Percentiles rank a stretch among this genome's conserved stretches.
These are phyloP conservation scores for Solanum verrucosum DNA, from an alignment of 257 asterid species.

Conservation along the genomic window DNA sequence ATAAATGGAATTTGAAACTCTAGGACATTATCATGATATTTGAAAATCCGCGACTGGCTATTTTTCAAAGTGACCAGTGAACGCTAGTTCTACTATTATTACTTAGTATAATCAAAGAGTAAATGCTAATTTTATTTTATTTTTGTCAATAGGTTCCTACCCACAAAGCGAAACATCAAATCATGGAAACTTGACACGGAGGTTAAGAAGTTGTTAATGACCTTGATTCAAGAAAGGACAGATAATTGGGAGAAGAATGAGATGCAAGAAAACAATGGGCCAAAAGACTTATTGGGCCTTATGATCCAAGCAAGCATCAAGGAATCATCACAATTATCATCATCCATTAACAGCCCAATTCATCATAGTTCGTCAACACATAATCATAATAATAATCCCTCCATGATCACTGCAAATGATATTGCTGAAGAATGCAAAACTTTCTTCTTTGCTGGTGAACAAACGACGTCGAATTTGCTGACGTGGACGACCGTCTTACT, in stretches of 20 bases:
- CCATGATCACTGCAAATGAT: slow-evolving; percentile 27
- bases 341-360: neutral
- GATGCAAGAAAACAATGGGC: slow-evolving; percentile 16
- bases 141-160: slow-evolving; percentile 15
- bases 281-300: slow-evolving; percentile 33
- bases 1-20: neutral
- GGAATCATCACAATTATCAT: neutral
- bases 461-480: slow-evolving; percentile 42
- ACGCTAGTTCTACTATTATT: neutral
- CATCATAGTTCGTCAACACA: neutral
- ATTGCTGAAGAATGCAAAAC: slow-evolving; percentile 46
- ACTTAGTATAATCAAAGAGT: neutral
- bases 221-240: slow-evolving; percentile 27
- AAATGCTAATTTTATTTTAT: neutral
- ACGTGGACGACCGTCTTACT: slow-evolving; percentile 45
- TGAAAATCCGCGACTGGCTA: neutral
- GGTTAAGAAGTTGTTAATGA: slow-evolving; percentile 31
- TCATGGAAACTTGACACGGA: slow-evolving; percentile 47
- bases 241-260: slow-evolving; percentile 26
- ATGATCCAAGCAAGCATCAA: slow-evolving; percentile 34
- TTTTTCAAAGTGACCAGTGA: neutral
- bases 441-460: slow-evolving; percentile 47
- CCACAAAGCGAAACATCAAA: slow-evolving; percentile 35
- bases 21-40: too few species aligned
- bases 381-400: neutral